phyloP scores from a whole-genome alignment of 108 stramenopile genomes.

The Bacterosira constricta region DNA sequence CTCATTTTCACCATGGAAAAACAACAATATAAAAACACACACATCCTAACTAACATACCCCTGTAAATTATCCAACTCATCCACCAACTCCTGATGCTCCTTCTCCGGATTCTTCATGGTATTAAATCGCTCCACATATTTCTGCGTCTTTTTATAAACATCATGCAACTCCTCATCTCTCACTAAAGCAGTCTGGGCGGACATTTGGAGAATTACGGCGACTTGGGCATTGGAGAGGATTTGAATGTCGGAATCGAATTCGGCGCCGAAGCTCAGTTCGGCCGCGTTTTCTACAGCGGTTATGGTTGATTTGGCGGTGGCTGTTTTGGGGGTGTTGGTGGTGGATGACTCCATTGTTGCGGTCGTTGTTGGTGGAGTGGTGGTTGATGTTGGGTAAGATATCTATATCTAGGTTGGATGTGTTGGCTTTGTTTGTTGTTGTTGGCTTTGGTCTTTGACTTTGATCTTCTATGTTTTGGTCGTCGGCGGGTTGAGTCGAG shows the following conservation, averaged over 20 bases:
- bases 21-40: not conserved
- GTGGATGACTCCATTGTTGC: not conserved
- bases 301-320: slow-evolving; percentile 3
- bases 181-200: slow-evolving; percentile 71
- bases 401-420: not conserved
- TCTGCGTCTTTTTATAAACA: slow-evolving; percentile 87
- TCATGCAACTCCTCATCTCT: slow-evolving; percentile 87
- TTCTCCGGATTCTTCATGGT: slow-evolving; percentile 91
- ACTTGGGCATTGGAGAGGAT: slow-evolving; percentile 89
- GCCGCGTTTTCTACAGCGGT: slow-evolving; percentile 74
- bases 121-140: slow-evolving; percentile 87
- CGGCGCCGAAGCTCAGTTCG: slow-evolving; percentile 78
- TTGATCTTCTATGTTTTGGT: no score
- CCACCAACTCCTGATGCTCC: slow-evolving; percentile 83
- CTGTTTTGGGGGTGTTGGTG: not conserved
- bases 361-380: not conserved
- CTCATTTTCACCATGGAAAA: not conserved
- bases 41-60: slow-evolving; percentile 51
- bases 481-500: no score
- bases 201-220: slow-evolving; percentile 83
- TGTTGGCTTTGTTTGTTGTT: no score
- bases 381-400: not conserved
- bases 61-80: slow-evolving; percentile 89
- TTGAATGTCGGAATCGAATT: slow-evolving; percentile 80
- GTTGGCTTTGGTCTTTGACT: no score